Conservation (phyloP, 2,329 filamentous ascomycete genomes). For the Xylariaceae sp. region DNA sequence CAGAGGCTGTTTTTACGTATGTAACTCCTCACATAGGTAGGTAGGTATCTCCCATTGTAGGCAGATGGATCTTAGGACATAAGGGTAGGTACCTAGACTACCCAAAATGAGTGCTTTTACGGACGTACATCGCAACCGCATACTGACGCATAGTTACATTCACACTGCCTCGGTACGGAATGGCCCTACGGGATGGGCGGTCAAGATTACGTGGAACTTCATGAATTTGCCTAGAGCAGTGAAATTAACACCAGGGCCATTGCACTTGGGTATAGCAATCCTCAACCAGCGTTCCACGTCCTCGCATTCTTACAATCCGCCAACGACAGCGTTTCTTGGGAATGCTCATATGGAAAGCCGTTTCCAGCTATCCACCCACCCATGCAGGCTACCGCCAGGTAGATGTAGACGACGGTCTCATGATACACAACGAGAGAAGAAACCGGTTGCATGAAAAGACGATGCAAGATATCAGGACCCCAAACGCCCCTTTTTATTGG, state of each 20-base stretch:
- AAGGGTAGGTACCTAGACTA: no score
- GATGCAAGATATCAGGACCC: slow-evolving; percentile 81
- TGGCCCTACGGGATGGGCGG: not conserved
- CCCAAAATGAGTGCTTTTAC: not conserved
- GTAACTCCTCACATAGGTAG: no score
- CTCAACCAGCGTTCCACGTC: slow-evolving; percentile 61
- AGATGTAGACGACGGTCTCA: slow-evolving; percentile 39
- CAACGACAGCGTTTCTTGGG: slow-evolving; percentile 29
- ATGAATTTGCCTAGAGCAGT: slow-evolving; percentile 60
- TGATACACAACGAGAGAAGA: slow-evolving; percentile 40
- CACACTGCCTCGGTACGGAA: not conserved
- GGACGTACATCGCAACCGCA: not conserved
- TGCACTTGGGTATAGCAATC: slow-evolving; percentile 58
- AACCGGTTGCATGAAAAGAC: slow-evolving; percentile 42
- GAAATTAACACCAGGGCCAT: slow-evolving; percentile 43
- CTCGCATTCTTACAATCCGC: slow-evolving; percentile 44
- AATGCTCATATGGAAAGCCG: slow-evolving; percentile 55
- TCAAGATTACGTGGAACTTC: slow-evolving; percentile 45
- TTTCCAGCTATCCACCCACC: slow-evolving; percentile 58
- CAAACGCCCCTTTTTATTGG: slow-evolving; percentile 64
- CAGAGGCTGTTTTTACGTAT: no score
- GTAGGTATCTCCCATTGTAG: no score
- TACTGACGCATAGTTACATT: not conserved
- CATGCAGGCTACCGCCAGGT: slow-evolving; percentile 45
- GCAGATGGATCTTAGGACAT: no score